phyloP scores from a whole-genome alignment of 108 stramenopile species.

The Nannochloropsis salina region DNA sequence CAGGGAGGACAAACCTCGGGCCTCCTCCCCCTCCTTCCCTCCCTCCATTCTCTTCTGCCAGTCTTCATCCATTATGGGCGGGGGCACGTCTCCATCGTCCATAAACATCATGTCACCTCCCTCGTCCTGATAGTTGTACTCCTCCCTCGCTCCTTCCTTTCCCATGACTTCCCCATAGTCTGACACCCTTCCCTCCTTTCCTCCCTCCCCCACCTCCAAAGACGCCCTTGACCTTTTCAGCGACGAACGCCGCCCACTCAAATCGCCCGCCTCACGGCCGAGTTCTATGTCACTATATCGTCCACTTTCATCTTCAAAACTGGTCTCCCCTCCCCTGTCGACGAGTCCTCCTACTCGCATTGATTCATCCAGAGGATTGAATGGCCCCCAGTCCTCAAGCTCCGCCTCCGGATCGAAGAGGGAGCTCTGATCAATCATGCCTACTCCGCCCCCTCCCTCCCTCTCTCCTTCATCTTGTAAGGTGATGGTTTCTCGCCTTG shows the following conservation, averaged over 20 bases:
- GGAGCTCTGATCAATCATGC: not conserved
- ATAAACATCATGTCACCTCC: constrained; percentile 25
- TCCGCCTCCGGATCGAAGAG: not conserved
- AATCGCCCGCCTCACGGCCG: not conserved
- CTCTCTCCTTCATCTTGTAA: constrained; percentile 20
- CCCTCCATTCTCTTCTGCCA: constrained; percentile 56
- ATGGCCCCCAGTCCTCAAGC: not conserved
- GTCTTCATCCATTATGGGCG: constrained; percentile 47
- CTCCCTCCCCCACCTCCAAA: constrained; percentile 11
- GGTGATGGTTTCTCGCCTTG: constrained; percentile 40
- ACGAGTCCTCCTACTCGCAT: not conserved
- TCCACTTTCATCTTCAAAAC: not conserved
- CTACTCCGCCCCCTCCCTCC: not conserved
- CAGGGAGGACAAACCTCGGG: not conserved
- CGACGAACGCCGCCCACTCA: not conserved
- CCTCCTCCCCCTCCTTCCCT: not conserved
- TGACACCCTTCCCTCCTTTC: not conserved
- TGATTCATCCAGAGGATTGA: not conserved
- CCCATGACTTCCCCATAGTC: not conserved
- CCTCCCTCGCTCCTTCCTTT: not conserved
- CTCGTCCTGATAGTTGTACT: constrained; percentile 26
- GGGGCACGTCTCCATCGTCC: constrained; percentile 53
- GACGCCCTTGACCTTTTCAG: not conserved
- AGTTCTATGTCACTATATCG: not conserved
- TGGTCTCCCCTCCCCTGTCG: not conserved